Percentiles rank a stretch among this genome's conserved stretches.
phyloP scores from a whole-genome alignment of 352 stramenopile species.

The Phytophthora aleatoria region DNA sequence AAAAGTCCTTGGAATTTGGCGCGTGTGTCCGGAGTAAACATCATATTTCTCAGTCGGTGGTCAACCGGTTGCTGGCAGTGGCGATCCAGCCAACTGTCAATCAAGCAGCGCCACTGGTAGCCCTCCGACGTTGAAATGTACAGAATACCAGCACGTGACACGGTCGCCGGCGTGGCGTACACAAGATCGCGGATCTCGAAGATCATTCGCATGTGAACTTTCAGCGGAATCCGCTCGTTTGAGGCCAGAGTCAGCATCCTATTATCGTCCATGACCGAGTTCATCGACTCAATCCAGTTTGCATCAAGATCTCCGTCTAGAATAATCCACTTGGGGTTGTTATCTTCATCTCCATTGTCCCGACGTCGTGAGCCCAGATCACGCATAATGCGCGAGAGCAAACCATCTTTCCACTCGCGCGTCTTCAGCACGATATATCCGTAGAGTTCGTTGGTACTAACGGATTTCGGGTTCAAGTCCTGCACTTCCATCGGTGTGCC shows the following conservation, averaged over 20 bases:
- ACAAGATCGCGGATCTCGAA: conserved; percentile 97
- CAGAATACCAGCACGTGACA: conserved; percentile 95
- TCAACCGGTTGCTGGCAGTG: conserved; percentile 70
- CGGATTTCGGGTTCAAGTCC: conserved; percentile 96
- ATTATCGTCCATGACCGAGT: conserved; percentile 98
- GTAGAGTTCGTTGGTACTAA: conserved; percentile 96
- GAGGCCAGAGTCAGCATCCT: conserved; percentile 96
- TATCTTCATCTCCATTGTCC: conserved; percentile 88
- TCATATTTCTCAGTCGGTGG: conserved; percentile 72
- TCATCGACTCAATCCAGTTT: conserved; percentile 99
- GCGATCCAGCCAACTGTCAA: conserved; percentile 92
- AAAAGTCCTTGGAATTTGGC: conserved; percentile 89
- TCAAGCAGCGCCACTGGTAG: conserved; percentile 95
- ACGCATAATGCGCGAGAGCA: conserved; percentile 96
- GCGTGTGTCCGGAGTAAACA: conserved; percentile 78
- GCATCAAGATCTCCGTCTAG: conserved; percentile 96
- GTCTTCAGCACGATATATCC: conserved; percentile 96
- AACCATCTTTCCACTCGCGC: conserved; percentile 95
- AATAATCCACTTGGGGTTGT: conserved; percentile 97
- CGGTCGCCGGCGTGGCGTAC: conserved; percentile 95
- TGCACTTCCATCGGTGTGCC: conserved; percentile 89
- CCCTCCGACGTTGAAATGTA: conserved; percentile 96
- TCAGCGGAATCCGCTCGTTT: conserved; percentile 97
- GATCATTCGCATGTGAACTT: conserved; percentile 97
- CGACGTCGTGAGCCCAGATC: conserved; percentile 92